A percentile compares a stretch with the other conserved stretches of the same genome.
phyloP scores from a whole-genome alignment of 331 rosid genomes.

The Erythrophleum ivorense region DNA sequence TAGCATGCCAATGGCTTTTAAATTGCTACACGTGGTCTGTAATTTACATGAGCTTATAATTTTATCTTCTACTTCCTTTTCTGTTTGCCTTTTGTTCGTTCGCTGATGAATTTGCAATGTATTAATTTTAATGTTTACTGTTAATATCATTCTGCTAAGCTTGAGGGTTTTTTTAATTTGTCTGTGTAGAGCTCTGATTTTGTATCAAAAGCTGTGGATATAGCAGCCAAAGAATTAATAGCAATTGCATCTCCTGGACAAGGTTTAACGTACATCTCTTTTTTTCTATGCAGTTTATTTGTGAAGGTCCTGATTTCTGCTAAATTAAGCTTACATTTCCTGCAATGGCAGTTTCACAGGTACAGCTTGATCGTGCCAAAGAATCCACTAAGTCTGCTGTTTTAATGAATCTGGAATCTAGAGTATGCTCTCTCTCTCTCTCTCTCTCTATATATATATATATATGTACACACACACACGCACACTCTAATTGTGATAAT shows the following conservation, averaged over 20 bases:
- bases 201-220: constrained; percentile 67
- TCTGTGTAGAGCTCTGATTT: constrained; percentile 69
- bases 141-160: constrained; percentile 26
- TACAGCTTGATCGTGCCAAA: constrained; percentile 90
- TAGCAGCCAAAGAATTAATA: constrained; percentile 76
- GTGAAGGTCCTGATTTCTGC: constrained; percentile 7
- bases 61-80: background rate
- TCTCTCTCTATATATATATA: background rate
- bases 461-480: too few species aligned
- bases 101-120: background rate
- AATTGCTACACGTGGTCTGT: background rate
- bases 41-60: background rate
- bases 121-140: background rate
- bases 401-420: constrained; percentile 95
- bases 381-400: constrained; percentile 89
- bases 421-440: constrained; percentile 59
- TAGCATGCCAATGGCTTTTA: constrained; percentile 1
- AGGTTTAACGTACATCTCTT: constrained; percentile 54
- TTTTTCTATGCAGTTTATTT: constrained; percentile 1
- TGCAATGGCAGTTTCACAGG: constrained; percentile 66
- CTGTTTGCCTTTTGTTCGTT: background rate
- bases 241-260: constrained; percentile 75
- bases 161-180: constrained; percentile 31
- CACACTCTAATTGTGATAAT: background rate
- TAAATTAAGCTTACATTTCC: constrained; percentile 4